Base-by-base conservation (phyloP, 164 flowering plant species). In the Pachysandra terminalis region DNA sequence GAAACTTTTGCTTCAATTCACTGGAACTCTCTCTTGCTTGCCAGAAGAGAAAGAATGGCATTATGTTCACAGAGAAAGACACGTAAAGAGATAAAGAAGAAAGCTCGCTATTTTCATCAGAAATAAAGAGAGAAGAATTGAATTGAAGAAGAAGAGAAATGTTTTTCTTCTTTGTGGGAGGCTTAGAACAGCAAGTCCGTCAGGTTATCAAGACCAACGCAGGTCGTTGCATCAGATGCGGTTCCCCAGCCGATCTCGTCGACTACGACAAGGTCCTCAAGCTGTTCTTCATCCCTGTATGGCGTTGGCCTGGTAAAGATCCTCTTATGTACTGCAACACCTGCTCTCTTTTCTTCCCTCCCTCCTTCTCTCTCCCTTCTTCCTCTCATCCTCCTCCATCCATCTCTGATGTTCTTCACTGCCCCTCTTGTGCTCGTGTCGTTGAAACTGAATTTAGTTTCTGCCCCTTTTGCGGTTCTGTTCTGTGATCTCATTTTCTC, bases 101-200 rank as follows among this genome's bases (percentile, higher is more conserved):
- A 32, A 32, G 7, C 37, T 32, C 37, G 37, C 37, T 7, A 32
- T 32, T 32, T 32, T 32, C 37, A 3, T 32, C 5, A 32, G 37
- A 32, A 32, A 32, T 7, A 32, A 32, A 7, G 37, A 32, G 17
- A n/a, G 51, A 15, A 5, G 51, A 45, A 5, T 12, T 12, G 51
- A 45, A 56, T n/a, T n/a, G 32, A n/a, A n/a, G n/a, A 65, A 24
- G 53, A 25, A 5, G 17, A 24, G 56, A 51, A 52, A 83, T 91
- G 97, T 91, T 91, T 73, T 89, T 93, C 88, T 91, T 91, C 81
- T 94, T 91, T 61, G 90, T 73, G 0, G 98, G 98, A 21, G 97
- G 97, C 9, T 54, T 94, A n/a, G 78, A 81, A 67, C 95, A 86
- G 60, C 96, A 89, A 67, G 91, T 84, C 19, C 61, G 88, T 21